Percentiles rank a stretch among this genome's conserved stretches.
Conservation (phyloP, 768 basidiomycete genomes). For the Podaxis pistillaris region DNA sequence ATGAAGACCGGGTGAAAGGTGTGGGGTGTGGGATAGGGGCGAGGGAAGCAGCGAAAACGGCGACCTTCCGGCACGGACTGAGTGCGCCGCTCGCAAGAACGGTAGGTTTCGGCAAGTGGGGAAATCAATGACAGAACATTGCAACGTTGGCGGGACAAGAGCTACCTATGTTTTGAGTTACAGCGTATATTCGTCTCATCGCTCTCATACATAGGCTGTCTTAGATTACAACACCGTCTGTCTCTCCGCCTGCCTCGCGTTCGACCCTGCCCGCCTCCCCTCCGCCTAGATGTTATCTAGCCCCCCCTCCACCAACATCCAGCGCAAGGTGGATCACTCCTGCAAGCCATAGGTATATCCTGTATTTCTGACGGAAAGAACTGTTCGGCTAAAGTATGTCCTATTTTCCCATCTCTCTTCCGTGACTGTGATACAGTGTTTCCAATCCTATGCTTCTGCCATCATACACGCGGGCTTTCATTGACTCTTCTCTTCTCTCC, state of each 20-base stretch:
- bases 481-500: background rate
- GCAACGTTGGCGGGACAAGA: background rate
- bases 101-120: no score
- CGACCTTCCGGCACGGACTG: conserved; percentile 4
- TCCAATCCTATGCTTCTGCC: conserved; percentile 2
- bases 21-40: background rate
- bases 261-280: background rate
- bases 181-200: no score
- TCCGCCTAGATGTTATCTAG: background rate
- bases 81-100: background rate
- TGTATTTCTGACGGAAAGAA: background rate
- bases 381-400: conserved; percentile 2
- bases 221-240: background rate
- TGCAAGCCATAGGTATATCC: background rate
- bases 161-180: background rate
- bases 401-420: conserved; percentile 1
- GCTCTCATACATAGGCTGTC: background rate
- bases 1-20: no score
- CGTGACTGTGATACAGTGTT: conserved; percentile 2
- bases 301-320: no score
- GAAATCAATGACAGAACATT: no score
- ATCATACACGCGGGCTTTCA: conserved; percentile 3
- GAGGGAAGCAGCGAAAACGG: background rate
- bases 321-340: background rate
- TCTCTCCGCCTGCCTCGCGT: background rate